A percentile compares a stretch with the other conserved stretches of the same genome.
Evolutionary conservation across 768 basidiomycete genomes (phyloP).

Genomic region (Suillus placidus): DNA sequence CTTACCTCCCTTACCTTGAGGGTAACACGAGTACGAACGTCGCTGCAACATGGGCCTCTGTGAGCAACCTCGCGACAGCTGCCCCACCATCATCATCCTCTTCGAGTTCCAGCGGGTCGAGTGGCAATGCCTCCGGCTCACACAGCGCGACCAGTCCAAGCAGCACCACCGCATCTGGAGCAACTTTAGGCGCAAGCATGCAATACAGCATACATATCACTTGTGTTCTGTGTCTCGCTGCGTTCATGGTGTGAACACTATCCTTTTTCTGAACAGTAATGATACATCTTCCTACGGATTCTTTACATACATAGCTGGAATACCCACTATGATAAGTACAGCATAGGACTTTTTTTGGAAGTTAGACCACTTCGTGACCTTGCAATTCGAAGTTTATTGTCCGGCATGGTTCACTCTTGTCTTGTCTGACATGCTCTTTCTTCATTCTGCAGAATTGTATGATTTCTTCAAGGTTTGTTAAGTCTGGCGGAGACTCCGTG

Average conservation of each 20-base stretch:
- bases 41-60: slow-evolving; percentile 50
- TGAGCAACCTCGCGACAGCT: slow-evolving; percentile 47
- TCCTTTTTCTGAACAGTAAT: not conserved
- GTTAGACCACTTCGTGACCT: not conserved
- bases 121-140: slow-evolving; percentile 22
- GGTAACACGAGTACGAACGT: slow-evolving; percentile 46
- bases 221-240: not conserved
- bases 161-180: slow-evolving; percentile 13
- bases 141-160: slow-evolving; percentile 18
- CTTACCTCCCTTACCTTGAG: slow-evolving; percentile 59
- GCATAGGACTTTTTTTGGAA: not conserved
- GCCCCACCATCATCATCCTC: slow-evolving; percentile 37
- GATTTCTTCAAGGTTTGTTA: not conserved
- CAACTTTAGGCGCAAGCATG: not conserved
- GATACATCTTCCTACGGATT: not conserved
- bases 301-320: not conserved
- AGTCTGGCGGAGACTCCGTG: not conserved
- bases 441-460: not conserved
- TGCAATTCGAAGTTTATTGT: not conserved
- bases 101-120: slow-evolving; percentile 16
- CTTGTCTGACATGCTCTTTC: not conserved
- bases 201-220: not conserved
- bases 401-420: not conserved
- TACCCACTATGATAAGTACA: not conserved
- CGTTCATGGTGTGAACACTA: not conserved